Percentiles rank a stretch among this genome's conserved stretches.
Conservation (phyloP, 2,329 filamentous ascomycete species). For the Arthroderma uncinatum region DNA sequence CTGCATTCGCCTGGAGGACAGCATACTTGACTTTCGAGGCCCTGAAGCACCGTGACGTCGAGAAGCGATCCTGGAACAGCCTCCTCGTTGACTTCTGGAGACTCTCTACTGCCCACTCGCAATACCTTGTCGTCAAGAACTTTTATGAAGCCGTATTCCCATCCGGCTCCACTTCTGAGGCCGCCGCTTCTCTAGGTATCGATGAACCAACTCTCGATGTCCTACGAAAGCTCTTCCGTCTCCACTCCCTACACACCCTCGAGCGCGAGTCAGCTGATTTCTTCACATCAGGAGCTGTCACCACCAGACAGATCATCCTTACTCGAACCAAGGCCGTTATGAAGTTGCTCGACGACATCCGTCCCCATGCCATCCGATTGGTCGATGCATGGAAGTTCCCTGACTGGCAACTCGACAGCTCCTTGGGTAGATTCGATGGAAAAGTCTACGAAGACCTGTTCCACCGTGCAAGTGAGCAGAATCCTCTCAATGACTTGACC, state of each 20-base stretch:
- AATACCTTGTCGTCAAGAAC: constrained; percentile 69
- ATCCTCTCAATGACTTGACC: constrained; percentile 60
- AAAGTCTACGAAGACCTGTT: constrained; percentile 72
- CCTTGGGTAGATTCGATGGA: constrained; percentile 58
- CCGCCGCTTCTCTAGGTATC: constrained; percentile 38
- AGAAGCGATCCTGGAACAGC: constrained; percentile 68
- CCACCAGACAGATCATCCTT: constrained; percentile 60
- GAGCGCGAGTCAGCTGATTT: constrained; percentile 61
- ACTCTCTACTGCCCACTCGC: constrained; percentile 61
- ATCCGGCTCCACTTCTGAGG: constrained; percentile 37
- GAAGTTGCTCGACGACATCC: constrained; percentile 57
- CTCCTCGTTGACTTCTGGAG: constrained; percentile 69
- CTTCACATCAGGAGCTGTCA: constrained; percentile 58
- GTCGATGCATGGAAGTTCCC: constrained; percentile 68
- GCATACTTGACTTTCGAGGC: constrained; percentile 66
- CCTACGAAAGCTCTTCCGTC: constrained; percentile 56
- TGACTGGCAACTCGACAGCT: constrained; percentile 66
- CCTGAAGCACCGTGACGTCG: constrained; percentile 59
- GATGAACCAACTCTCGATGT: constrained; percentile 47
- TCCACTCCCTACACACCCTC: constrained; percentile 54
- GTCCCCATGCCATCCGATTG: constrained; percentile 59
- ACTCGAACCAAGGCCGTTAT: constrained; percentile 57
- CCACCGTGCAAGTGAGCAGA: constrained; percentile 57
- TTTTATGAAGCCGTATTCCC: constrained; percentile 55
- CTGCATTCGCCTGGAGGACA: constrained; percentile 64